Percentiles rank a stretch among this genome's conserved stretches.
These are phyloP conservation scores for Cyathus striatus DNA, from an alignment of 768 basidiomycete species.

Conservation along the genomic window DNA sequence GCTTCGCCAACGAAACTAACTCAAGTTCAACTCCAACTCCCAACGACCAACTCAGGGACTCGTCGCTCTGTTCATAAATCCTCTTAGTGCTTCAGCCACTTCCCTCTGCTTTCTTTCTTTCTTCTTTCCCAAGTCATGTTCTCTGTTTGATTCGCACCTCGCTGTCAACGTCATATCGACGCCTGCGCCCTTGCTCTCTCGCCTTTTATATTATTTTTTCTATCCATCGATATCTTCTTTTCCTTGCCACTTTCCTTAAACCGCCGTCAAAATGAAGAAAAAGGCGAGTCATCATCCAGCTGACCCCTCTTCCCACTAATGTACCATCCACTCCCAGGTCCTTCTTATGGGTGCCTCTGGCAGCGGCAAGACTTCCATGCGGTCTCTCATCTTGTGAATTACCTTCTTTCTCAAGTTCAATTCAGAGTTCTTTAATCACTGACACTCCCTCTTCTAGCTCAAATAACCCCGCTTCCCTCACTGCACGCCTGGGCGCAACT, in stretches of 20 bases:
- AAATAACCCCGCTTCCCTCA: slow-evolving; percentile 90
- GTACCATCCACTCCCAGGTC: slow-evolving; percentile 49
- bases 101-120: too few relatives aligned
- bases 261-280: slow-evolving; percentile 48
- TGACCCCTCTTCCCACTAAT: slow-evolving; percentile 15
- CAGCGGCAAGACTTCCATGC: slow-evolving; percentile 96
- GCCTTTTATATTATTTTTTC: neutral
- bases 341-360: slow-evolving; percentile 97
- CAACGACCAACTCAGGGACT: too few relatives aligned
- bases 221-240: slow-evolving; percentile 9
- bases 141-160: too few relatives aligned
- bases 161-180: too few relatives aligned
- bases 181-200: neutral
- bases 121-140: too few relatives aligned
- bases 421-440: too few relatives aligned
- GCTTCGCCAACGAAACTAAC: too few relatives aligned
- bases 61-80: too few relatives aligned
- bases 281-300: slow-evolving; percentile 34
- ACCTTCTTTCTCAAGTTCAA: slow-evolving; percentile 3
- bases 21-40: too few relatives aligned
- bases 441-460: slow-evolving; percentile 50
- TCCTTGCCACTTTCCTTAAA: slow-evolving; percentile 7
- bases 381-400: slow-evolving; percentile 95
- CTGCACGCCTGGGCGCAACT: slow-evolving; percentile 88
- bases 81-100: too few relatives aligned